These are phyloP conservation scores for Solidago caesia DNA, from an alignment of 129 eudicot genomes.

Conservation along the genomic window DNA sequence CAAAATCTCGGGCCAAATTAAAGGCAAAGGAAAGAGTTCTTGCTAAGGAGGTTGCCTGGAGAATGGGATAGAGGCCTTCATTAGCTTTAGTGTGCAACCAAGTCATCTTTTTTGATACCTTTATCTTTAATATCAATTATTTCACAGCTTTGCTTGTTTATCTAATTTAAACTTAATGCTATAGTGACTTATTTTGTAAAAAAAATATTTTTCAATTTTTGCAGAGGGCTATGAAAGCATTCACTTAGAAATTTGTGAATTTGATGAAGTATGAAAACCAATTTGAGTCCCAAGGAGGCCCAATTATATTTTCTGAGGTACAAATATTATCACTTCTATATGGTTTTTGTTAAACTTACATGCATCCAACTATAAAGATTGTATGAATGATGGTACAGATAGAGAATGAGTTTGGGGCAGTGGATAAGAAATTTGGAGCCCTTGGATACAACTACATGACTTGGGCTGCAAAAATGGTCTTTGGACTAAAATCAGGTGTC, in stretches of 20 bases:
- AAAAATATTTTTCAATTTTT: slow-evolving; percentile 6
- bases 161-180: slow-evolving; percentile 1
- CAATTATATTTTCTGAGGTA: slow-evolving; percentile 86
- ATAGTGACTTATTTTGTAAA: background rate
- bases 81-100: no score
- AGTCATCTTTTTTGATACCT: no score
- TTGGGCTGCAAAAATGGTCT: slow-evolving; percentile 96
- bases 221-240: slow-evolving; percentile 75
- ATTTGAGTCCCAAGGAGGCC: slow-evolving; percentile 87
- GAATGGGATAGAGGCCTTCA: no score
- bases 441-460: slow-evolving; percentile 67
- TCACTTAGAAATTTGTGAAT: slow-evolving; percentile 66
- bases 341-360: background rate
- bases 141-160: no score
- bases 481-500: slow-evolving; percentile 75
- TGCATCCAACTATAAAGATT: background rate
- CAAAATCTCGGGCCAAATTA: no score
- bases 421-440: slow-evolving; percentile 55
- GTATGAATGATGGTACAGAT: slow-evolving; percentile 42
- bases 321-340: background rate
- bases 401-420: slow-evolving; percentile 90
- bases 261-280: slow-evolving; percentile 67
- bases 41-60: no score
- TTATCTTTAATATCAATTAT: no score
- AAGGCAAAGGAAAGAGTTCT: no score